Evolutionary conservation across 2,329 filamentous ascomycete genomes (phyloP), one percentile per base, ranked within the genome.

Genomic region (Clonostachys solani): DNA sequence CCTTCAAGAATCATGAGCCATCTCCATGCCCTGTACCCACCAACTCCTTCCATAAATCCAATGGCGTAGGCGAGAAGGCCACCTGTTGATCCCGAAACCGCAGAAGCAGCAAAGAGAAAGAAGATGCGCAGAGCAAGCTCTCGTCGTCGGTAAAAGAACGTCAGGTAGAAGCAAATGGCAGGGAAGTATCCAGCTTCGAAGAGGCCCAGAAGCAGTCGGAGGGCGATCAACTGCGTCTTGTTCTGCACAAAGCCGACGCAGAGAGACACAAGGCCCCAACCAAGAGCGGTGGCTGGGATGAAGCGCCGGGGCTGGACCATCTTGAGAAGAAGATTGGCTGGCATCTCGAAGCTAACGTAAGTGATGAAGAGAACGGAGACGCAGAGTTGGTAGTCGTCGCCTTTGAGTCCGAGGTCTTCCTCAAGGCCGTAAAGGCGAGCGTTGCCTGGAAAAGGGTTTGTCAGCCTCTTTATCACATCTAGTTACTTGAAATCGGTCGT

Each of bases 131-230:
- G 33, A 17, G 47, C 49, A 19, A 52, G 49, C 5, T 52, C 47
- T 16, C 44, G 42, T 5, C 47, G 48, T 3, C 46, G 44, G 43
- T 54, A 55, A 35, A 55, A 51, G 13, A 48, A 48, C 2, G 52
- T 50, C 10, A 55, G 46, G 45, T 83, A 83, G 12, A 78, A 60
- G 1, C 75, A 74, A 49, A 82, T 67, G 1, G 80, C 79, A 0
- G 81, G 80, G 52, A 84, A 83, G 1, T 84, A 65, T 0, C 80
- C 81, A 6, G 77, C 79, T 60, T 84, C 81, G 13, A 81, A 73
- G 4, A 77, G 60, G 2, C 81, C 81, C 0, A 85, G 72, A 1
- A 84, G 62, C 0, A 85, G 57, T 10, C 81, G 76, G 47, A 75
- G 80, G 13, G 71, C 78, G 12, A 84, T 65, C 6, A 85, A 62